A percentile compares a stretch with the other conserved stretches of the same genome.
Conservation (phyloP, 768 basidiomycete genomes). For the Chlorophyllum brunneum region DNA sequence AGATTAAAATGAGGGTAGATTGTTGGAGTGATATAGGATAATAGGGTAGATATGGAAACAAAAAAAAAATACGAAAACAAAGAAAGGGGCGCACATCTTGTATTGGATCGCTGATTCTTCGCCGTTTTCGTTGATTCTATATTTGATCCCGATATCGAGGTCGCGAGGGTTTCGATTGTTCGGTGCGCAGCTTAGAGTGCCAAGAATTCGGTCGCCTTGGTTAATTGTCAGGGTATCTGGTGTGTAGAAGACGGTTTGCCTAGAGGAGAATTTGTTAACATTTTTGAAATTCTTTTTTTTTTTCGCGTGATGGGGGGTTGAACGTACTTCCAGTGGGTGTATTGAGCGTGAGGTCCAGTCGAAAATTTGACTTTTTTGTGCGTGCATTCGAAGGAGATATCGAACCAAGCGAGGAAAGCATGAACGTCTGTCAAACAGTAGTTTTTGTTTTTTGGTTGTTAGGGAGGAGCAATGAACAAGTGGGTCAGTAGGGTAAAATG, state of each 20-base stretch:
- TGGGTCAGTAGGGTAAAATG: not conserved
- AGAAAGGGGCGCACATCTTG: conserved; percentile 74
- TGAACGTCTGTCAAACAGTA: conserved; percentile 65
- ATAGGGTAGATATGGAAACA: conserved; percentile 1
- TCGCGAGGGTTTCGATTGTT: conserved; percentile 94
- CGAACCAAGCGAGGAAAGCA: conserved; percentile 99
- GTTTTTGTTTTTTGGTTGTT: no score
- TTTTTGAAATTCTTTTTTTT: not conserved
- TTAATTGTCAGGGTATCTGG: conserved; percentile 67
- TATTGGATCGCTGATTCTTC: conserved; percentile 50
- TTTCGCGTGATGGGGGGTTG: not conserved
- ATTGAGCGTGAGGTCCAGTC: conserved; percentile 95
- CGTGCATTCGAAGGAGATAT: conserved; percentile 91
- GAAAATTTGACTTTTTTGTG: conserved; percentile 96
- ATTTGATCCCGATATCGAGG: conserved; percentile 83
- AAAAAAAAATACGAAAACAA: conserved; percentile 16
- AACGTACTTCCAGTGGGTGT: conserved; percentile 94
- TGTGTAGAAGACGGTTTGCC: conserved; percentile 98
- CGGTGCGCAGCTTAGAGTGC: conserved; percentile 74
- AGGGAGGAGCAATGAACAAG: not conserved
- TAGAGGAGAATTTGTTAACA: conserved; percentile 29
- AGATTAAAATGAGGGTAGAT: not conserved
- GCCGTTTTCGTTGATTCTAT: conserved; percentile 41
- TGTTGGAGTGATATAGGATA: not conserved
- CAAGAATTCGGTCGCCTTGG: conserved; percentile 69